These are phyloP conservation scores for Trichoderma koningiopsis DNA, from an alignment of 2,329 filamentous ascomycete genomes.

Conservation along the genomic window DNA sequence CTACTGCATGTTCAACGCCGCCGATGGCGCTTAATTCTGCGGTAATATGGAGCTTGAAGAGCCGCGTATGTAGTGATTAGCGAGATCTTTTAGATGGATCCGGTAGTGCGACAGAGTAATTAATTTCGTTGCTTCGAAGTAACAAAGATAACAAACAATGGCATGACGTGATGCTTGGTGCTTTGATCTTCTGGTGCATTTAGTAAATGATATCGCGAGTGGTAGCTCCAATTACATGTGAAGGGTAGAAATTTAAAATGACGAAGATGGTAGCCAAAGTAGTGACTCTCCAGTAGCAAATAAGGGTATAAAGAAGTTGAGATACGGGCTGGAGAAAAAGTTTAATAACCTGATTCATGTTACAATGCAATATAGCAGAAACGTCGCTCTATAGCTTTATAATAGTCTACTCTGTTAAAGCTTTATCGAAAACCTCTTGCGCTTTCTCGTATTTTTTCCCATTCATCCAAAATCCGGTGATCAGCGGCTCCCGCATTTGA, in stretches of 20 bases:
- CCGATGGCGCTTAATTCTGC: neutral
- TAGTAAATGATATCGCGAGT: neutral
- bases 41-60: neutral
- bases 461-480: conserved; percentile 3
- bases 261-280: neutral
- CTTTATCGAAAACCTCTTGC: neutral
- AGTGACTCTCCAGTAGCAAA: neutral
- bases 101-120: neutral
- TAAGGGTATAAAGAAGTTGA: no score
- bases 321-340: neutral
- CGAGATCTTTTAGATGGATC: neutral
- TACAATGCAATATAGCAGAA: neutral
- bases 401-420: neutral
- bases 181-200: neutral
- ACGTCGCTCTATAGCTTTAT: neutral
- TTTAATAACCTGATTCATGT: rapidly evolving
- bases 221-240: neutral
- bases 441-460: neutral
- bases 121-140: neutral
- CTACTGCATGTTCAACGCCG: conserved; percentile 22
- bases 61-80: neutral
- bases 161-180: neutral
- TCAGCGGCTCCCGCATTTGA: neutral
- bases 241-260: neutral
- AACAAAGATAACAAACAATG: neutral